phyloP scores from a whole-genome alignment of 176 grass and related monocot genomes.

The Carex littledalei region DNA sequence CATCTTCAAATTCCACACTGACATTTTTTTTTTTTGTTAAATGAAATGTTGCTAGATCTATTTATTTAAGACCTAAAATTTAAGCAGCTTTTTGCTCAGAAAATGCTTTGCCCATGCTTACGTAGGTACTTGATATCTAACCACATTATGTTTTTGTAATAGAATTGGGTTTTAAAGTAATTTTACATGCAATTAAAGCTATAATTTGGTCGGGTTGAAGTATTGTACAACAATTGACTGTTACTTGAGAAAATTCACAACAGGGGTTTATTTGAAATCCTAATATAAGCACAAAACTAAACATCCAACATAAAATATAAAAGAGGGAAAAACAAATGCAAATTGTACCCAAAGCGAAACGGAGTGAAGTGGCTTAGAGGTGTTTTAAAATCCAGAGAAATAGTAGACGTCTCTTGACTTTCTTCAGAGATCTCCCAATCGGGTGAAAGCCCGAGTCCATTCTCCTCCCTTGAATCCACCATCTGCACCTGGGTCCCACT shows the following conservation, averaged over 20 bases:
- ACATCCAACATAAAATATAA: not conserved
- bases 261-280: not conserved
- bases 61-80: not conserved
- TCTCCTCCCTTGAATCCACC: constrained; percentile 55
- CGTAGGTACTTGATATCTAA: not conserved
- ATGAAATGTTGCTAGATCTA: not conserved
- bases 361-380: constrained; percentile 88
- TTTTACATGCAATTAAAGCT: not conserved
- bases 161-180: not conserved
- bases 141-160: no score
- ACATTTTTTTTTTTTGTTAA: constrained; percentile 14
- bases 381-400: constrained; percentile 95
- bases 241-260: not conserved
- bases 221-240: not conserved
- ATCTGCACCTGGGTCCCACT: constrained; percentile 65
- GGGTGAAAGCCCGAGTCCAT: constrained; percentile 35
- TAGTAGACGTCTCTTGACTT: constrained; percentile 27
- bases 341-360: constrained; percentile 88
- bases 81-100: constrained; percentile 16
- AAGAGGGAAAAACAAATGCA: not conserved
- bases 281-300: not conserved
- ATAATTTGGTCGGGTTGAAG: not conserved
- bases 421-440: constrained; percentile 66
- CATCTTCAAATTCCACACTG: constrained; percentile 93
- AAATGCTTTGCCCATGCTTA: constrained; percentile 22